phyloP scores from a whole-genome alignment of 1,284 basidiomycete species.

The Ustilago curta region DNA sequence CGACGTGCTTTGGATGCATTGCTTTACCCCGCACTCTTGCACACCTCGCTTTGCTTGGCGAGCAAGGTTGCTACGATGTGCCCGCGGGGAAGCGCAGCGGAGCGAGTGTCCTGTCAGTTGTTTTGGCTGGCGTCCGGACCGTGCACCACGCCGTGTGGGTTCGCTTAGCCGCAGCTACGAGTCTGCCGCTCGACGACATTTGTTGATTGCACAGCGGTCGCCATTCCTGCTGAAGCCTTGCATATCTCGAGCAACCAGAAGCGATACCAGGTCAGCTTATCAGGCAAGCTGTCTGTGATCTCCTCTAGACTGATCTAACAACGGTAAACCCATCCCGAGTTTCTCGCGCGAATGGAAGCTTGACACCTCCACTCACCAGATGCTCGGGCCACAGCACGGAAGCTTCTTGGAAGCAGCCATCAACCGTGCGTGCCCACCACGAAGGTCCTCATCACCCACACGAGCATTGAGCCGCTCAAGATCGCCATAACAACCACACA shows the following conservation, averaged over 20 bases:
- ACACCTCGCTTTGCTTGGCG: background rate
- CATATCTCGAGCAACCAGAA: too few relatives aligned
- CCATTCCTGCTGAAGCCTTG: too few relatives aligned
- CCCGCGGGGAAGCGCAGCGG: background rate
- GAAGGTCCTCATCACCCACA: background rate
- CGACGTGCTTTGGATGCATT: too few relatives aligned
- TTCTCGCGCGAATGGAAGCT: background rate
- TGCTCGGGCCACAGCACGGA: conserved; percentile 2
- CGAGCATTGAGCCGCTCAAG: background rate
- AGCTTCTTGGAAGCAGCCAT: conserved; percentile 2
- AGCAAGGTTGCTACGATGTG: background rate
- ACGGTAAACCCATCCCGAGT: background rate
- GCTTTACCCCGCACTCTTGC: conserved; percentile 3
- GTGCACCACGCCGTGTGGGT: background rate
- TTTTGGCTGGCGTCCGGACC: background rate
- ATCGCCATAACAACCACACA: background rate
- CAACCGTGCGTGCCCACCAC: background rate
- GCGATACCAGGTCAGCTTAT: too few relatives aligned
- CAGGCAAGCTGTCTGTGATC: too few relatives aligned
- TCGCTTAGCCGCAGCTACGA: background rate
- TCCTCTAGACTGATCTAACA: background rate
- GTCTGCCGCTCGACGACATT: too few relatives aligned
- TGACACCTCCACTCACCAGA: background rate
- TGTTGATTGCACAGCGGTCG: too few relatives aligned
- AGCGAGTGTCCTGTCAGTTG: background rate